phyloP scores from a whole-genome alignment of 1,284 basidiomycete genomes.

The Pascua sp. region DNA sequence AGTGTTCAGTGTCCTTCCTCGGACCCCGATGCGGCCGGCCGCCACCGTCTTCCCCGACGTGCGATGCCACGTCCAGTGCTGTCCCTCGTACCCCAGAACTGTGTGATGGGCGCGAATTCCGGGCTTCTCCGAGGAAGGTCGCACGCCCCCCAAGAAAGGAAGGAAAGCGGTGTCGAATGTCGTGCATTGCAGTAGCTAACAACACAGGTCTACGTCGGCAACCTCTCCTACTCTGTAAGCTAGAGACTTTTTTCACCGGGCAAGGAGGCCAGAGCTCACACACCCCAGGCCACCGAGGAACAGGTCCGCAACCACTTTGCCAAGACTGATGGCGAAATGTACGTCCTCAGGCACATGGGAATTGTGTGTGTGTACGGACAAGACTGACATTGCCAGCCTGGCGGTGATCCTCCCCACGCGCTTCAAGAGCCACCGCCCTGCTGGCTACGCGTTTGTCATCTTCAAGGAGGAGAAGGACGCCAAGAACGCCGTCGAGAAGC shows the following conservation, averaged over 20 bases:
- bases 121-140: not conserved
- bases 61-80: not conserved
- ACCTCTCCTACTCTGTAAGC: conserved; percentile 42
- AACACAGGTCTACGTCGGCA: conserved; percentile 48
- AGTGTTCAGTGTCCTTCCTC: conserved; percentile 4
- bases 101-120: not conserved
- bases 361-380: not conserved
- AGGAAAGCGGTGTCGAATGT: not conserved
- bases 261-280: not conserved
- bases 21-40: not conserved
- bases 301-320: conserved; percentile 38
- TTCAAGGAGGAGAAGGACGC: conserved; percentile 75
- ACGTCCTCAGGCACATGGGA: conserved; percentile 14
- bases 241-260: not conserved
- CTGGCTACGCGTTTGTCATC: conserved; percentile 89
- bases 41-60: not conserved
- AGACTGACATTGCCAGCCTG: conserved; percentile 22
- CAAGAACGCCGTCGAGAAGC: conserved; percentile 75
- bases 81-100: not conserved
- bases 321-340: conserved; percentile 42
- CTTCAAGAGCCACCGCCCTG: conserved; percentile 38
- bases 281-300: conserved; percentile 39
- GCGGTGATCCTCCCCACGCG: conserved; percentile 37
- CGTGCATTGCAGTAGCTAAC: conserved; percentile 1
- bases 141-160: not conserved